Evolutionary conservation across 1,139 yeast genomes (phyloP), one percentile per base, ranked within the genome.

Genomic region (Suhomyces panamericanus): DNA sequence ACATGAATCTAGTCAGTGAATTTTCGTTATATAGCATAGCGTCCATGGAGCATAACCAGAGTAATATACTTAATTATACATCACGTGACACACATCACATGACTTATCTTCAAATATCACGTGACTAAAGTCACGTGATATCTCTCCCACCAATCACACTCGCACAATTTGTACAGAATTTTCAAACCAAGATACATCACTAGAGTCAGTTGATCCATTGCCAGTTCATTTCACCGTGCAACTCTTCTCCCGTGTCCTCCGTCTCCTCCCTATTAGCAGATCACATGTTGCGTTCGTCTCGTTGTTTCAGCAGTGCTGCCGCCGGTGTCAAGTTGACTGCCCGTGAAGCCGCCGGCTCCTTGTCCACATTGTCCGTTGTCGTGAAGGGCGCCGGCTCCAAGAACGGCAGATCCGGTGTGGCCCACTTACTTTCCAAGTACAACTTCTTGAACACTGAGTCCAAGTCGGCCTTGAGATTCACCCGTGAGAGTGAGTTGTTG

Each of bases 401-500:
- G 66, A 77, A 81, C 58, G 78, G 84, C 47, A 81, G 83, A 64
- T 83, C 90, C 50, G 99, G 99, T 69, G 71, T 85, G 53, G 78
- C 98, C 41, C 98, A 93, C 69, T 73, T 90, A 56, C 78, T 91
- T 61, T 82, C 95, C 59, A 82, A 90, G 69, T 90, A 81, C 69
- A 85, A 85, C 60, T 93, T 86, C 77, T 81, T 87, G 68, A 86
- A 87, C 77, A 90, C 96, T 51, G 77, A 78, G 54, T 67, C 81
- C 58, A 89, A 90, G 69, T 86, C 96, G 30, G 96, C 96, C 28
- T 78, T 93, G 64, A 87, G 99, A 75, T 78, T 91, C 62, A 87
- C 91, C 60, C 87, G 99, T 71, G 99, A 95, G 73, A 75, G 93
- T 46, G 99, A 95, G 74, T 81, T 93, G 55, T 78, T 93, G 58